phyloP scores from a whole-genome alignment of 2,329 filamentous ascomycete genomes.

The Zopfia rhizophila region DNA sequence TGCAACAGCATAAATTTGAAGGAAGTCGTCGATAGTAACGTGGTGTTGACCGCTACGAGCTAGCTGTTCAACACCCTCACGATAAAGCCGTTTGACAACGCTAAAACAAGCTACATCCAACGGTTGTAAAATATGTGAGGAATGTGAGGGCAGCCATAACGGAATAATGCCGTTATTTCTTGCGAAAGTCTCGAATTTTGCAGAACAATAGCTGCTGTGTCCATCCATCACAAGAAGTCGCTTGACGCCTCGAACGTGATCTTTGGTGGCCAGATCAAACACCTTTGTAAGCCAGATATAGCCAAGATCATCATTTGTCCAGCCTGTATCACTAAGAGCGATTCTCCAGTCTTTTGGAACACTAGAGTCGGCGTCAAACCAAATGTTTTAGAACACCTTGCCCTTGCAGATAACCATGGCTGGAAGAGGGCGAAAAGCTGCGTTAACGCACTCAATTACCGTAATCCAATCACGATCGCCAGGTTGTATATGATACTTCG shows the following conservation, averaged over 20 bases:
- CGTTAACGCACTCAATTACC: neutral
- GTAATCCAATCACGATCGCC: neutral
- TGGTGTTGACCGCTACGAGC: slow-evolving; percentile 40
- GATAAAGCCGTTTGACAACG: slow-evolving; percentile 48
- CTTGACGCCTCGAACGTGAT: slow-evolving; percentile 35
- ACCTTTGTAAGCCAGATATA: slow-evolving; percentile 49
- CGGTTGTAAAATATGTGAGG: slow-evolving; percentile 52
- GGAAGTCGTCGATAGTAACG: too few species aligned
- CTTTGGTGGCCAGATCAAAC: slow-evolving; percentile 46
- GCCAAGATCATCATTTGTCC: slow-evolving; percentile 47
- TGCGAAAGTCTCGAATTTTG: slow-evolving; percentile 49
- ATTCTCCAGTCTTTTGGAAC: slow-evolving; percentile 38
- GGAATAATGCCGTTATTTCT: slow-evolving; percentile 50
- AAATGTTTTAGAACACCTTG: slow-evolving; percentile 14
- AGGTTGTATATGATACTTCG: neutral
- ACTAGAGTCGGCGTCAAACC: slow-evolving; percentile 14
- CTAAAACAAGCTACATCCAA: slow-evolving; percentile 53
- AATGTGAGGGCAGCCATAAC: slow-evolving; percentile 49
- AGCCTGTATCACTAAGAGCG: slow-evolving; percentile 45
- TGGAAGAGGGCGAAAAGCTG: too few species aligned
- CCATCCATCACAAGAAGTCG: slow-evolving; percentile 53
- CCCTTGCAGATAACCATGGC: slow-evolving; percentile 30
- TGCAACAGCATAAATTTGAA: too few species aligned
- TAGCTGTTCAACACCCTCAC: slow-evolving; percentile 38
- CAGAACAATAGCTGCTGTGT: slow-evolving; percentile 47